These are phyloP conservation scores for Corynascus novoguineensis DNA, from an alignment of 495 filamentous ascomycete genomes.

Conservation along the genomic window DNA sequence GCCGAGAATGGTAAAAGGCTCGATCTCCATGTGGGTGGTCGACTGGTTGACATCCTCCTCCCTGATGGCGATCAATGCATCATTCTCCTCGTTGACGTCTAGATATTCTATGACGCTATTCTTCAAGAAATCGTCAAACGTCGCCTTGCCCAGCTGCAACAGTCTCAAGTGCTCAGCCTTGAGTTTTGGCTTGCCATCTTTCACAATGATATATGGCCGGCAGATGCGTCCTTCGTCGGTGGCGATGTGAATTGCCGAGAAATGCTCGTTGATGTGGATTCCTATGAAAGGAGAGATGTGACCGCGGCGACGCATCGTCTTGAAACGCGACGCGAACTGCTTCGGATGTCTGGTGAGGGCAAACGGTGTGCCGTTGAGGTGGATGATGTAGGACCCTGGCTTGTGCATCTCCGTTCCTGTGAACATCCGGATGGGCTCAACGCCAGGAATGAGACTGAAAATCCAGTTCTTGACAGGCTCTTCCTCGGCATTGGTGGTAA, in stretches of 20 bases:
- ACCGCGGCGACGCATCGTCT: conserved; percentile 76
- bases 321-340: conserved; percentile 74
- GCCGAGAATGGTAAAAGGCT: conserved; percentile 96
- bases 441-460: conserved; percentile 63
- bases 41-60: conserved; percentile 72
- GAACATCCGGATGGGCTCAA: conserved; percentile 53
- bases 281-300: conserved; percentile 91
- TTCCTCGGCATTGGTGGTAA: conserved; percentile 92
- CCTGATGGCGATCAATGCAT: conserved; percentile 83
- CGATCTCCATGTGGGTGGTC: conserved; percentile 93
- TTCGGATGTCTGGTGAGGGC: conserved; percentile 79
- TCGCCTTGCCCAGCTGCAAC: conserved; percentile 70
- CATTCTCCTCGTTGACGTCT: conserved; percentile 98
- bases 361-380: conserved; percentile 89
- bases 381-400: conserved; percentile 79
- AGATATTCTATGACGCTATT: conserved; percentile 91
- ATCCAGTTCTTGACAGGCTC: conserved; percentile 76
- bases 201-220: conserved; percentile 88
- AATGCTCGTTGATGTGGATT: conserved; percentile 90
- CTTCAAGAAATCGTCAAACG: conserved; percentile 88
- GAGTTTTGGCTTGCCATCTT: conserved; percentile 74
- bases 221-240: conserved; percentile 97
- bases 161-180: conserved; percentile 68
- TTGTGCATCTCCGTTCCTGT: conserved; percentile 79
- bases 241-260: conserved; percentile 86